Conservation (phyloP, 768 basidiomycete species). For the Chalciporus sphaerocephalus region DNA sequence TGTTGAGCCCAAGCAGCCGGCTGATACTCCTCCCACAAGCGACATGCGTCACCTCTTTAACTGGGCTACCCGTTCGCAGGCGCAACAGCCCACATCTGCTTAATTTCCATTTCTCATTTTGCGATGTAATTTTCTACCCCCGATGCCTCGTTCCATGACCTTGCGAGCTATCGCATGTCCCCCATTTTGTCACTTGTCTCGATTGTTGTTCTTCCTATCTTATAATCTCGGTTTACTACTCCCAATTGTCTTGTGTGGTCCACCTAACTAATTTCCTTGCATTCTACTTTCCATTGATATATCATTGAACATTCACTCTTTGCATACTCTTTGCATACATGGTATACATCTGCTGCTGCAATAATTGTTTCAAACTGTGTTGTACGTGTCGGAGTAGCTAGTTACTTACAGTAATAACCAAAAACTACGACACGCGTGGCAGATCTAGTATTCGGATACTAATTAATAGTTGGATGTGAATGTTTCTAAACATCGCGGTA, state of each 20-base stretch:
- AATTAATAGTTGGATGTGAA: too few relatives aligned
- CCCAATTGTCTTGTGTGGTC: conserved; percentile 15
- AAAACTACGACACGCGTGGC: too few relatives aligned
- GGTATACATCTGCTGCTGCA: conserved; percentile 30
- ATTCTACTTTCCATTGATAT: conserved; percentile 20
- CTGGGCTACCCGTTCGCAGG: conserved; percentile 65
- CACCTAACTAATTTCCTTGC: conserved; percentile 27
- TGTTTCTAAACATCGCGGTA: too few relatives aligned
- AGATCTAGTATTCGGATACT: too few relatives aligned
- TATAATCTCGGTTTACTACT: conserved; percentile 23
- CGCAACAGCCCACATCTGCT: conserved; percentile 36
- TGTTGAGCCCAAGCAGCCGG: conserved; percentile 78
- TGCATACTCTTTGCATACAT: conserved; percentile 18
- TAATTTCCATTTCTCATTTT: conserved; percentile 14
- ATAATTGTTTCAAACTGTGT: conserved; percentile 14
- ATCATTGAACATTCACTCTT: conserved; percentile 25
- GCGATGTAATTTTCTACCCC: conserved; percentile 18
- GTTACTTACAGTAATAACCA: too few relatives aligned
- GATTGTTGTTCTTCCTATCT: conserved; percentile 27
- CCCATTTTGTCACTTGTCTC: conserved; percentile 11
- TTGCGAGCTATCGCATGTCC: conserved; percentile 12
- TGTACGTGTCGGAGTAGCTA: conserved; percentile 29
- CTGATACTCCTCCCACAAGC: conserved; percentile 57
- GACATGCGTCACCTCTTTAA: conserved; percentile 78
- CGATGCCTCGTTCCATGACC: background rate